These are phyloP conservation scores for Xylaria sp. DNA, from an alignment of 2,329 filamentous ascomycete genomes.

Conservation along the genomic window DNA sequence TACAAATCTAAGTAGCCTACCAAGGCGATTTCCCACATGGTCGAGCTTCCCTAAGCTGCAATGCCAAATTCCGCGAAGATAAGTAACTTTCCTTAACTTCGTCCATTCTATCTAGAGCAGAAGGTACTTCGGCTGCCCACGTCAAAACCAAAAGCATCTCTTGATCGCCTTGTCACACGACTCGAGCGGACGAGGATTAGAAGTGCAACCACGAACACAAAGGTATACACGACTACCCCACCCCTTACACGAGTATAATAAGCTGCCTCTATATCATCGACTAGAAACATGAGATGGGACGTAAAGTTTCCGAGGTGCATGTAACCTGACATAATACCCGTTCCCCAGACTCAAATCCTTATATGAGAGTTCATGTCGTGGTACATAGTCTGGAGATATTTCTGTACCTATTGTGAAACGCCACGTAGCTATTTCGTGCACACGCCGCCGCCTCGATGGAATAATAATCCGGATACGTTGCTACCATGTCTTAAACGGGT, in stretches of 20 bases:
- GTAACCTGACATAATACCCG: too few relatives aligned
- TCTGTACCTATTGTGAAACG: too few relatives aligned
- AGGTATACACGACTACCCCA: not conserved
- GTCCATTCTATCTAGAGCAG: not conserved
- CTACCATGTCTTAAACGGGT: not conserved
- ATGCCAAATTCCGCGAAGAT: not conserved
- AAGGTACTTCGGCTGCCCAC: too few relatives aligned
- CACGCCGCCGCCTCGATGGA: not conserved
- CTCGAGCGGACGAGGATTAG: not conserved
- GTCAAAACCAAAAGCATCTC: not conserved
- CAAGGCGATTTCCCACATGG: not conserved
- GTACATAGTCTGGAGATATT: not conserved
- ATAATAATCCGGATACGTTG: not conserved
- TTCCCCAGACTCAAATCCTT: too few relatives aligned
- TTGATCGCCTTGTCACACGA: not conserved
- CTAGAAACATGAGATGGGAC: too few relatives aligned
- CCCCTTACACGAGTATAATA: too few relatives aligned
- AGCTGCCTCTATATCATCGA: too few relatives aligned
- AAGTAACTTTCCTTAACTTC: not conserved
- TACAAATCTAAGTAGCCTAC: not conserved
- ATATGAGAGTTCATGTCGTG: not conserved
- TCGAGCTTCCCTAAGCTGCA: not conserved
- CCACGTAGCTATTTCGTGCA: not conserved
- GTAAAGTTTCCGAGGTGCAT: too few relatives aligned
- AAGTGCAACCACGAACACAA: not conserved